Evolutionary conservation across 2,329 filamentous ascomycete genomes (phyloP).

Genomic region (Aspergillus sp.): DNA sequence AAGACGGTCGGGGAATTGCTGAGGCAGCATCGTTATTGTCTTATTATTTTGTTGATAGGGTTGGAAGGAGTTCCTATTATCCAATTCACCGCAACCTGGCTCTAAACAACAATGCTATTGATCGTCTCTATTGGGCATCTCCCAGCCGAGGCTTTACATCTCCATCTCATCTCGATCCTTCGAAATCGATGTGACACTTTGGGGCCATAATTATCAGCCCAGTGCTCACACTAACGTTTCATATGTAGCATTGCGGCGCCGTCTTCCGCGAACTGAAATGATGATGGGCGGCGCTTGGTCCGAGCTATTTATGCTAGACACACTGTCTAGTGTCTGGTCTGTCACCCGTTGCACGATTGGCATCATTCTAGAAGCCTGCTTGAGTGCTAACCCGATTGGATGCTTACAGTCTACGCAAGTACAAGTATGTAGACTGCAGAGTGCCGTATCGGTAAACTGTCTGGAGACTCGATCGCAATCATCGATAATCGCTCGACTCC

Average conservation of each 20-base stretch:
- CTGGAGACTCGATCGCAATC: neutral
- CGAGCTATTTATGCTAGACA: neutral
- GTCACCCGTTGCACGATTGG: neutral
- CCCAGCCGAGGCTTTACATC: neutral
- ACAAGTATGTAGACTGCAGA: too few species aligned
- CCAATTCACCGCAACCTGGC: neutral
- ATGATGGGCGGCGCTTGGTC: neutral
- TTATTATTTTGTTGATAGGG: too few species aligned
- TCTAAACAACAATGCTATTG: neutral
- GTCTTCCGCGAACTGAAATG: neutral
- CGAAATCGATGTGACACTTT: neutral
- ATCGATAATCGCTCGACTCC: slow-evolving; percentile 18
- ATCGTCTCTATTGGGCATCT: neutral
- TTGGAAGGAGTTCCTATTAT: too few species aligned
- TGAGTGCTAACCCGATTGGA: too few species aligned
- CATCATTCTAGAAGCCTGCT: neutral
- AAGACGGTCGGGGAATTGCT: too few species aligned
- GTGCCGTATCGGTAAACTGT: too few species aligned
- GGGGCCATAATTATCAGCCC: too few species aligned
- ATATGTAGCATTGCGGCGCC: neutral
- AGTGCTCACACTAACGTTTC: too few species aligned
- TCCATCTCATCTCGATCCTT: neutral
- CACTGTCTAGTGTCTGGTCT: neutral
- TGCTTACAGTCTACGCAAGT: too few species aligned
- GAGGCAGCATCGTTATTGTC: too few species aligned